phyloP scores from a whole-genome alignment of 176 grass and related monocot genomes.

The Chloris gayana region DNA sequence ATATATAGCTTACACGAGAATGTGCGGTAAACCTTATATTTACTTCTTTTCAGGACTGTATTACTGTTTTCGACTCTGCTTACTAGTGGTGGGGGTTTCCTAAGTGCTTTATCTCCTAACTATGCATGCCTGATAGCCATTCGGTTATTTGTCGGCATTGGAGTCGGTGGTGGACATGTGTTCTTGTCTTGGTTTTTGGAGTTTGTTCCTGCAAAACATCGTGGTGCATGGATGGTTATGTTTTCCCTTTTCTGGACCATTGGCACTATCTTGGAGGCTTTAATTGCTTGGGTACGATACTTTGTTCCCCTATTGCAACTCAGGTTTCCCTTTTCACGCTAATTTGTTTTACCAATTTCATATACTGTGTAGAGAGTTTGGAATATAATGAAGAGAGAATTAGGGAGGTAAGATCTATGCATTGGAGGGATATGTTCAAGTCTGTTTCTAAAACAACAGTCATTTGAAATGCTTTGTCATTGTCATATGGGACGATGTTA shows the following conservation, averaged over 20 bases:
- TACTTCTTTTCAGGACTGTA: conserved; percentile 58
- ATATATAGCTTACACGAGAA: background rate
- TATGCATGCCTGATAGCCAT: conserved; percentile 56
- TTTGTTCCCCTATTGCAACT: background rate
- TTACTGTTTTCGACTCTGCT: conserved; percentile 67
- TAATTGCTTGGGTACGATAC: conserved; percentile 69
- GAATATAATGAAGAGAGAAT: background rate
- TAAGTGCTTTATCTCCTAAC: conserved; percentile 65
- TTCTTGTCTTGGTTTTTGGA: conserved; percentile 81
- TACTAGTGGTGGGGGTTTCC: conserved; percentile 57
- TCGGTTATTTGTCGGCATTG: conserved; percentile 68
- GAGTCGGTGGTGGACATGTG: conserved; percentile 60
- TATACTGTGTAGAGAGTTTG: background rate
- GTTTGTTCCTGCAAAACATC: conserved; percentile 65
- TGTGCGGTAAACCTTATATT: background rate
- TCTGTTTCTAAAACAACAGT: background rate
- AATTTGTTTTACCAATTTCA: background rate
- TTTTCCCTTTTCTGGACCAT: conserved; percentile 64
- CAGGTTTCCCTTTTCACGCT: background rate
- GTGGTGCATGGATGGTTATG: conserved; percentile 60
- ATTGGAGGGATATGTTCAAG: background rate
- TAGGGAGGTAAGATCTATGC: background rate
- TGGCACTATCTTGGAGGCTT: conserved; percentile 69
- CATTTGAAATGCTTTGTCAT: background rate
- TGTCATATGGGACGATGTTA: background rate